These are phyloP conservation scores for Aspergillus sparsus DNA, from an alignment of 495 filamentous ascomycete species.

Conservation along the genomic window DNA sequence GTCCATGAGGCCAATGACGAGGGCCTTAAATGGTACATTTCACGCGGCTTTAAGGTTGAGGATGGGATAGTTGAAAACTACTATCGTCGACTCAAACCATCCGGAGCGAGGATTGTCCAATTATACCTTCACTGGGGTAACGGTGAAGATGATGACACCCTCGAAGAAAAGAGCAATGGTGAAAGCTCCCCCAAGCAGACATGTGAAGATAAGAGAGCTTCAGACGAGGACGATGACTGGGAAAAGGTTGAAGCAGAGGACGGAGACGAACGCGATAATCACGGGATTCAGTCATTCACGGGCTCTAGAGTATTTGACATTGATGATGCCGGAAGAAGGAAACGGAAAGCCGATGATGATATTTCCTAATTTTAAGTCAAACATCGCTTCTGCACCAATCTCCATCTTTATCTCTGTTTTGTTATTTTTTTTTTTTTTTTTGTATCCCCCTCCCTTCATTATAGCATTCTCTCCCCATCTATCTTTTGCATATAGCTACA, in stretches of 20 bases:
- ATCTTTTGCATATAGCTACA: neutral
- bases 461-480: neutral
- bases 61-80: slow-evolving; percentile 67
- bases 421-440: slow-evolving; percentile 13
- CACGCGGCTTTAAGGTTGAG: slow-evolving; percentile 71
- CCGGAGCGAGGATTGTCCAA: slow-evolving; percentile 74
- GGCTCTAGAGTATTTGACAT: slow-evolving; percentile 37
- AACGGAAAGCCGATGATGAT: slow-evolving; percentile 45
- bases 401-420: slow-evolving; percentile 22
- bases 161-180: neutral
- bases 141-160: slow-evolving; percentile 13
- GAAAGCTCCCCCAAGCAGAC: neutral
- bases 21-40: slow-evolving; percentile 80
- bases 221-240: slow-evolving; percentile 45
- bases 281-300: slow-evolving; percentile 36
- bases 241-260: slow-evolving; percentile 49
- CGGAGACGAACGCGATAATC: slow-evolving; percentile 35
- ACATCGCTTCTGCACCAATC: slow-evolving; percentile 10
- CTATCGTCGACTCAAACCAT: slow-evolving; percentile 81
- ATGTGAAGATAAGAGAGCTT: slow-evolving; percentile 6
- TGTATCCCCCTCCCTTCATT: neutral
- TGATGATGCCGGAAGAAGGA: slow-evolving; percentile 31
- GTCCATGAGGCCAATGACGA: slow-evolving; percentile 93
- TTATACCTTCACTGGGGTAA: slow-evolving; percentile 40
- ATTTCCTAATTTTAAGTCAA: slow-evolving; percentile 16